Percentiles rank a stretch among this genome's conserved stretches.
Evolutionary conservation across 495 filamentous ascomycete species (phyloP).

Genomic region (Lophium mytilinum): DNA sequence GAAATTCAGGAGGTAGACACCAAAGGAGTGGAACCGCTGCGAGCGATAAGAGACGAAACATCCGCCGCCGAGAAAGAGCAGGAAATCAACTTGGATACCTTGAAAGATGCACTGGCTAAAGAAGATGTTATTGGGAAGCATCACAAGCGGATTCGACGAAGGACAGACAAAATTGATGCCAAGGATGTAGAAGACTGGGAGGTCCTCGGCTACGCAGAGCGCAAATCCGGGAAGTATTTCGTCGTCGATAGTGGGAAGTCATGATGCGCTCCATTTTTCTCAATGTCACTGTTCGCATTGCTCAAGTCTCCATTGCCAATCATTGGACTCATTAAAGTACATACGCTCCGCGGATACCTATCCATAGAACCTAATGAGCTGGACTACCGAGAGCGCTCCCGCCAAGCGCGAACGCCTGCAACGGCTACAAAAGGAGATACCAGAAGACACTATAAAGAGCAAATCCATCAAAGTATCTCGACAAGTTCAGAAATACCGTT

Average conservation of each 20-base stretch:
- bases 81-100: constrained; percentile 44
- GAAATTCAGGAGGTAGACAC: constrained; percentile 78
- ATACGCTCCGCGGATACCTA: too few species aligned
- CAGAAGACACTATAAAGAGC: too few species aligned
- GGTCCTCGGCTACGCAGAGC: constrained; percentile 55
- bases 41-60: constrained; percentile 76
- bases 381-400: too few species aligned
- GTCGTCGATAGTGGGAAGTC: constrained; percentile 58
- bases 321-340: too few species aligned
- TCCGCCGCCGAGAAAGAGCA: constrained; percentile 43
- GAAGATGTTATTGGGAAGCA: constrained; percentile 49
- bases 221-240: constrained; percentile 66
- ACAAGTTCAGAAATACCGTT: too few species aligned
- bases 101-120: constrained; percentile 45
- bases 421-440: too few species aligned
- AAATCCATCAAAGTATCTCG: too few species aligned
- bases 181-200: constrained; percentile 53
- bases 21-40: constrained; percentile 57
- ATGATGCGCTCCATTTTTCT: neutral
- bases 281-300: too few species aligned
- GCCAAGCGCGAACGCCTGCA: too few species aligned
- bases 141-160: constrained; percentile 34
- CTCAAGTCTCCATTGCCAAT: too few species aligned
- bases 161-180: constrained; percentile 25
- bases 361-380: too few species aligned